phyloP scores from a whole-genome alignment of 2,329 filamentous ascomycete genomes.

The Stachybotrys echinatus region DNA sequence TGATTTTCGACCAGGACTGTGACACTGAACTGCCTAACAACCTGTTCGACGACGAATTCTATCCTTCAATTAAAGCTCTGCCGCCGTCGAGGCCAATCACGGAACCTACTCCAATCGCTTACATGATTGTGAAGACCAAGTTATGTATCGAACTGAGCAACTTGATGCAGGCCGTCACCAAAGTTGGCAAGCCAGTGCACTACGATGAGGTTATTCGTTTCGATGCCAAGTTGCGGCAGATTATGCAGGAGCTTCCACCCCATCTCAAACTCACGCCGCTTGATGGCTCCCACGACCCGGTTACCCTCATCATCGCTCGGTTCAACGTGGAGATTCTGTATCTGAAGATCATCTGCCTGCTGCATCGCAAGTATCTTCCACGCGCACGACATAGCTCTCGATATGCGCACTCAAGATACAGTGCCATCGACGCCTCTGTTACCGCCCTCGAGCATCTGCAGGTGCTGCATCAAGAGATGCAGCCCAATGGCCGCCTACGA shows the following conservation, averaged over 20 bases:
- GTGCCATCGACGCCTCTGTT: constrained; percentile 82
- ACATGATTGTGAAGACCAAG: constrained; percentile 70
- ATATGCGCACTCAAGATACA: constrained; percentile 77
- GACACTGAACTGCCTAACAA: constrained; percentile 73
- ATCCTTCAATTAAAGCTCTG: constrained; percentile 60
- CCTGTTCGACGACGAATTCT: constrained; percentile 76
- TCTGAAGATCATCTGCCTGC: constrained; percentile 80
- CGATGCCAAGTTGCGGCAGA: constrained; percentile 55
- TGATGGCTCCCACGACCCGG: constrained; percentile 72
- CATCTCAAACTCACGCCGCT: constrained; percentile 72
- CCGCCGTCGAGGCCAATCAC: constrained; percentile 62
- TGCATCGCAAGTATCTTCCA: constrained; percentile 84
- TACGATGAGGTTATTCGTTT: constrained; percentile 63
- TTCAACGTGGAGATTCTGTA: constrained; percentile 82
- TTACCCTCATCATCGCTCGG: constrained; percentile 79
- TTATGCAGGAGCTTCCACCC: constrained; percentile 66
- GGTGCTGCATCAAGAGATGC: constrained; percentile 69
- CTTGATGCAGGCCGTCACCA: constrained; percentile 61
- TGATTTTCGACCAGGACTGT: constrained; percentile 69
- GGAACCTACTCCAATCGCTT: constrained; percentile 71
- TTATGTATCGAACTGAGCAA: constrained; percentile 65
- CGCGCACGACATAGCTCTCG: constrained; percentile 71
- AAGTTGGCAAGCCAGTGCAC: constrained; percentile 47
- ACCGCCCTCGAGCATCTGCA: constrained; percentile 73
- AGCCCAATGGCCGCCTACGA: constrained; percentile 64